Conservation (phyloP, 164 flowering plant species). For the Stephania japonica region DNA sequence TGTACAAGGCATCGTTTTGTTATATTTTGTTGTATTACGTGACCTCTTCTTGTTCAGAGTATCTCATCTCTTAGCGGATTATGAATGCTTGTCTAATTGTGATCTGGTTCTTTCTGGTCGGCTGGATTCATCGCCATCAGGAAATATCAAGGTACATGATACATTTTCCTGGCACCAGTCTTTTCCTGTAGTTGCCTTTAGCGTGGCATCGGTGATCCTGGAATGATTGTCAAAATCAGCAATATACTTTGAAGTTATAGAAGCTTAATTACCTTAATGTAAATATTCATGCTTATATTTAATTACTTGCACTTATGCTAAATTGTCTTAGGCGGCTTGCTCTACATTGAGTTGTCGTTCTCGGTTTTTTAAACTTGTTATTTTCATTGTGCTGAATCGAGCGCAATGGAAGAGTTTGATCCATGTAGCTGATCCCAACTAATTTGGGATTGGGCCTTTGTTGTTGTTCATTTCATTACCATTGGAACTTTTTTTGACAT, state of each 20-base stretch:
- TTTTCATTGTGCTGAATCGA: background rate
- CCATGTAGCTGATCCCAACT: too few relatives aligned
- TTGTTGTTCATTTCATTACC: too few relatives aligned
- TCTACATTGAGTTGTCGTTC: background rate
- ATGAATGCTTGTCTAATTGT: conserved; percentile 30
- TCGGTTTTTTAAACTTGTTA: background rate
- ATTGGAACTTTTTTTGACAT: background rate
- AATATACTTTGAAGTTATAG: background rate
- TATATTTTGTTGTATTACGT: conserved; percentile 12
- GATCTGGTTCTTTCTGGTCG: conserved; percentile 36
- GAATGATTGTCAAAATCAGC: background rate
- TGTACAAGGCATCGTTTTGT: too few relatives aligned
- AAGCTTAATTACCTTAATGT: too few relatives aligned
- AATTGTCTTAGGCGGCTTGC: background rate
- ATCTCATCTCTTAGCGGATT: conserved; percentile 22
- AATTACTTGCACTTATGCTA: background rate
- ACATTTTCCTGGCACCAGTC: background rate
- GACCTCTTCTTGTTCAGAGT: conserved; percentile 24
- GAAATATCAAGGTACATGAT: conserved; percentile 50
- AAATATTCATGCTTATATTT: background rate
- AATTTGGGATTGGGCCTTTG: too few relatives aligned
- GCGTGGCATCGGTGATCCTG: background rate
- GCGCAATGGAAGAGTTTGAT: too few relatives aligned
- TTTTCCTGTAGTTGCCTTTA: conserved; percentile 1
- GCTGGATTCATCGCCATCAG: conserved; percentile 28